Percentiles rank a stretch among this genome's conserved stretches.
These are phyloP conservation scores for Pythium apleroticum DNA, from an alignment of 352 stramenopile genomes.

Conservation along the genomic window DNA sequence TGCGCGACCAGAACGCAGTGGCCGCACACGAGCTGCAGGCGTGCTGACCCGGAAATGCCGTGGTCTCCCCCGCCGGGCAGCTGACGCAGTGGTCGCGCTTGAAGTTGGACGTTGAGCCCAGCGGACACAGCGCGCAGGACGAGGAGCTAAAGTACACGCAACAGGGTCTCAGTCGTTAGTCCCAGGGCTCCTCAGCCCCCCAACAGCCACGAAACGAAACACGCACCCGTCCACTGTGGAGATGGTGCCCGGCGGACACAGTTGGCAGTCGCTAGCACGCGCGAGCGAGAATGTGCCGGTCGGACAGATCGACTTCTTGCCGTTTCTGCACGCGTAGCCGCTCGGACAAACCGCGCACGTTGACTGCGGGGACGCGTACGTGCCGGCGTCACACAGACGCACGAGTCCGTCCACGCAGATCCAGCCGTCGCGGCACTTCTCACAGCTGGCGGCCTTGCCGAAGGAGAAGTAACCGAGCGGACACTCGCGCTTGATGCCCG, in stretches of 20 bases:
- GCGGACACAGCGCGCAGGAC: constrained; percentile 41
- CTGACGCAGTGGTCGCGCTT: constrained; percentile 54
- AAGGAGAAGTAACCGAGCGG: constrained; percentile 57
- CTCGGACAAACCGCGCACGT: constrained; percentile 45
- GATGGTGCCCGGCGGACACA: constrained; percentile 59
- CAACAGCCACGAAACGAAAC: not conserved
- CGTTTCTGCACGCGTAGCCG: constrained; percentile 60
- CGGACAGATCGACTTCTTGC: constrained; percentile 43
- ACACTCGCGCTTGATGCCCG: constrained; percentile 52
- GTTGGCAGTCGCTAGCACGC: constrained; percentile 48
- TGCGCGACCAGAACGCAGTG: constrained; percentile 32
- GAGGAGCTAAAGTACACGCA: constrained; percentile 28
- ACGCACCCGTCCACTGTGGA: constrained; percentile 41
- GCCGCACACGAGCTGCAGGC: constrained; percentile 44
- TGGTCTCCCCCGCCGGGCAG: constrained; percentile 45
- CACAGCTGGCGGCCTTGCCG: constrained; percentile 48
- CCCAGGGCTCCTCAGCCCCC: too few species aligned
- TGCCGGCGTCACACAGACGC: constrained; percentile 53
- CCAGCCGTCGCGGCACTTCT: constrained; percentile 57
- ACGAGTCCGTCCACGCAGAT: constrained; percentile 59
- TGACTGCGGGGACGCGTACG: constrained; percentile 39
- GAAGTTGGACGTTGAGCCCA: constrained; percentile 51
- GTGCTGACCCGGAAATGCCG: constrained; percentile 39
- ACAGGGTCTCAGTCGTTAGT: not conserved
- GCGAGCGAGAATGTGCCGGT: constrained; percentile 43